phyloP scores from a whole-genome alignment of 352 stramenopile genomes.

The Phytopythium oedochilum region DNA sequence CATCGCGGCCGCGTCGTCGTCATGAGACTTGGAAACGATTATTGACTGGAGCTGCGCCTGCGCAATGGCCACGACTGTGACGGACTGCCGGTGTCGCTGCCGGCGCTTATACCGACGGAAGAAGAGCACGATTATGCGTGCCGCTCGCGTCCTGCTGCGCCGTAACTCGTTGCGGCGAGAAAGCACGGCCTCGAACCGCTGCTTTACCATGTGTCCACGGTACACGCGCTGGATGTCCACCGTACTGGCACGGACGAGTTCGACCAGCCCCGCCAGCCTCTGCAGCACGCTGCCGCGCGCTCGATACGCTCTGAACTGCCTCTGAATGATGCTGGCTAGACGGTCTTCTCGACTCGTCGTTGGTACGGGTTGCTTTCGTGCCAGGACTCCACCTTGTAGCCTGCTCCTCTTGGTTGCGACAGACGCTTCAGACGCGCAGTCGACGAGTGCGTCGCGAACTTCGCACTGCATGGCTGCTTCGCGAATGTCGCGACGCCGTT shows the following conservation, averaged over 20 bases:
- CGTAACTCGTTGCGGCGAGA: conserved; percentile 19
- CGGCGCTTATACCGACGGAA: conserved; percentile 45
- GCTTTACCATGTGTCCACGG: conserved; percentile 39
- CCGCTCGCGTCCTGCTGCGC: conserved; percentile 13
- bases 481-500: conserved; percentile 23
- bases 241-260: conserved; percentile 18
- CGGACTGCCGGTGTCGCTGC: conserved; percentile 33
- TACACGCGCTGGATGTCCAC: conserved; percentile 55
- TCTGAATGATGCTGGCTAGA: conserved; percentile 47
- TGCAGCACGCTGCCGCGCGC: conserved; percentile 23
- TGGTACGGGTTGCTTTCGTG: conserved; percentile 32
- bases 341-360: conserved; percentile 22
- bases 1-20: conserved; percentile 7
- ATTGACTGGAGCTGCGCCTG: conserved; percentile 45
- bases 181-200: conserved; percentile 20
- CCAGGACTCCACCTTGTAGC: conserved; percentile 37
- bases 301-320: conserved; percentile 40
- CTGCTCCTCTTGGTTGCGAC: conserved; percentile 31
- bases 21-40: conserved; percentile 30
- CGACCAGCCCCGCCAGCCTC: conserved; percentile 31
- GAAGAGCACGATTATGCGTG: conserved; percentile 29
- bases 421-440: neutral
- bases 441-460: conserved; percentile 5
- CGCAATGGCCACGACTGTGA: conserved; percentile 54
- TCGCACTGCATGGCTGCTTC: conserved; percentile 30